Evolutionary conservation across 805 yeast genomes (phyloP), one percentile per base, ranked within the genome.

Genomic region (Candida xiaguanensis): DNA sequence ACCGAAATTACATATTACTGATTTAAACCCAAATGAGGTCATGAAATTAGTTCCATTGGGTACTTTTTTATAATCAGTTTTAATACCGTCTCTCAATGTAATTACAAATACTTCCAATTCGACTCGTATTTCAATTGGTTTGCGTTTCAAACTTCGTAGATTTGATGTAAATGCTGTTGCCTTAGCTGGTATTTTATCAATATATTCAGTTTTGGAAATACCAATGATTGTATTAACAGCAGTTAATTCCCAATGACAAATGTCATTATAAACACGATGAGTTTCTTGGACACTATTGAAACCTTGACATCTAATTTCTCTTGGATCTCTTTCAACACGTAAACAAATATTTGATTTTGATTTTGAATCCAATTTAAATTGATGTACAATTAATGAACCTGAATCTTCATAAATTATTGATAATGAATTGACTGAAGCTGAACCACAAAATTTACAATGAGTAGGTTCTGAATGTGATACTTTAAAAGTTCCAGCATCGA

Each of bases 391-490:
- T 37, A 85, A 58, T 7, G 78, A 74, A 4, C 71, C 72, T 2
- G 71, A 65, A 41, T 77, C 82, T 16, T 82, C 79, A 58, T 88
- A 88, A 1, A 82, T 81, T 15, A 87, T 66, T 1, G 91, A 81
- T 38, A 88, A 72, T 3, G 90, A 74, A 16, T 78, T 72, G 29
- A 88, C 74, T 0, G 95, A 82, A 0, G 85, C 88, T 64, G 95
- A 83, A 2, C 96, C 96, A 66, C 96, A 88, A 60, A 88, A 88
- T 33, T 84, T 74, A 61, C 96, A 88, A 62, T 88, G 95, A 1
- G 88, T 80, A 5, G 95, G 95, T 48, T 82, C 88, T 31, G 85
- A 82, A 55, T 88, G 95, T 46, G 86, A 78, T 1, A 85, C 93
- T 41, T 71, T 66, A 45, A 88, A 73, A 0, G 83, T 55, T 2